Base-by-base conservation (phyloP, 768 basidiomycete species). In the Strobilomyces echinocephalus region DNA sequence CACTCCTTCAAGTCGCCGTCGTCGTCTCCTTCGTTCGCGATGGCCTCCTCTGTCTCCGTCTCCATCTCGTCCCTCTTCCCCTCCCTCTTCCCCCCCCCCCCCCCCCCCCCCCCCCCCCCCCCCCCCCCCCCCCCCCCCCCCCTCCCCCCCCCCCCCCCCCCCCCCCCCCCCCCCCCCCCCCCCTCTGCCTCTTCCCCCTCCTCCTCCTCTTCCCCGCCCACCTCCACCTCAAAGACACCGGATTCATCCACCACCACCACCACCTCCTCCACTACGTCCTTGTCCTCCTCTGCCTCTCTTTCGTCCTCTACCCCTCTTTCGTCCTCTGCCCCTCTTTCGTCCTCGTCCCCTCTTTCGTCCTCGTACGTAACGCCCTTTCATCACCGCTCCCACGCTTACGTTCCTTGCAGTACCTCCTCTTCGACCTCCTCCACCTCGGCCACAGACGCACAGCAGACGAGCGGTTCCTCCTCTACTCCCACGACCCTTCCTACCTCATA, bases 341-440 rank as follows among this genome's bases (percentile, higher is more conserved):
- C 48, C 5, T 14, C 38, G 5, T 2, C 42, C 15, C 24, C 51
- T 14, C 7, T 14, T 15, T 2, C 59, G 4, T 45, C 49, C 26
- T 15, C 41, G 58, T 60, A 46, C 9, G 64, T 68, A 43, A 33
- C 10, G 2, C 26, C 14, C 18, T 4, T 52, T 11, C 16, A 18
- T 30, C 10, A 20, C 33, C 8, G 0, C 16, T 24, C 15, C 10
- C 24, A 14, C 11, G 2, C 52, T 66, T 38, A 9, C 41, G 3
- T 41, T 33, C 15, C 18, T n/a, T 3, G 14, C 20, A 58, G 53
- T 15, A 41, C 49, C 43, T 7, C 51, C 10, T 16, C 50, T 14
- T 33, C 50, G 18, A 11, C 40, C 2, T 3, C 34, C 20, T 26
- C 52, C n/a, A 24, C 53, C 10, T 30, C 48, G 1, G 5, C 49